These are phyloP conservation scores for Metschnikowia drakensbergensis DNA, from an alignment of 805 yeast genomes.

Conservation along the genomic window DNA sequence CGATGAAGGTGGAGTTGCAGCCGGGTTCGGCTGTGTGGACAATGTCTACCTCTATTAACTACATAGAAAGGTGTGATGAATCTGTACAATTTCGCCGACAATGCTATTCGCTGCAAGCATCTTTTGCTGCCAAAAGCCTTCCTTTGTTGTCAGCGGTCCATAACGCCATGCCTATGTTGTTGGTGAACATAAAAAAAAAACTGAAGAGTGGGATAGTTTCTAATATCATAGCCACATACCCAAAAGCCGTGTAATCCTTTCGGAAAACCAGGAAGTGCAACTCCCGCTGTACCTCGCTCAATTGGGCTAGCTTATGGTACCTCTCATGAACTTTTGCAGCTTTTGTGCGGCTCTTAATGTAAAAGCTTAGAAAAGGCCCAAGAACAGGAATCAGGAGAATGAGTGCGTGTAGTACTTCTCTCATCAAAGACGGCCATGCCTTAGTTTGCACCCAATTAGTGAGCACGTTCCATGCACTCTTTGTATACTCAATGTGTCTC, in stretches of 20 bases:
- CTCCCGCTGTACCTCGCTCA: conserved; percentile 39
- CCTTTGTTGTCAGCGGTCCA: conserved; percentile 50
- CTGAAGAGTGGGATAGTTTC: conserved; percentile 55
- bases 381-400: conserved; percentile 51
- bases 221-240: conserved; percentile 46
- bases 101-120: neutral
- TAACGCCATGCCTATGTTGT: conserved; percentile 58
- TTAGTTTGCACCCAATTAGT: conserved; percentile 6
- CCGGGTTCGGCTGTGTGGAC: conserved; percentile 97
- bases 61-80: neutral
- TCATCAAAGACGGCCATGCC: conserved; percentile 25
- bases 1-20: conserved; percentile 98
- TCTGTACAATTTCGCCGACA: neutral
- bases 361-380: conserved; percentile 53
- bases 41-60: conserved; percentile 55
- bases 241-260: conserved; percentile 47
- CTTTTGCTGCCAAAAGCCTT: conserved; percentile 1
- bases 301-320: conserved; percentile 56
- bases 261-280: conserved; percentile 32
- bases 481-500: neutral
- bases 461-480: neutral
- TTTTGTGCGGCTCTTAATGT: conserved; percentile 51
- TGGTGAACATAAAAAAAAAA: conserved; percentile 53
- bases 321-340: conserved; percentile 52
- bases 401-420: conserved; percentile 32